Percentiles rank a stretch among this genome's conserved stretches.
Conservation (phyloP, 1,284 basidiomycete species). For the Leccinum solheimii region DNA sequence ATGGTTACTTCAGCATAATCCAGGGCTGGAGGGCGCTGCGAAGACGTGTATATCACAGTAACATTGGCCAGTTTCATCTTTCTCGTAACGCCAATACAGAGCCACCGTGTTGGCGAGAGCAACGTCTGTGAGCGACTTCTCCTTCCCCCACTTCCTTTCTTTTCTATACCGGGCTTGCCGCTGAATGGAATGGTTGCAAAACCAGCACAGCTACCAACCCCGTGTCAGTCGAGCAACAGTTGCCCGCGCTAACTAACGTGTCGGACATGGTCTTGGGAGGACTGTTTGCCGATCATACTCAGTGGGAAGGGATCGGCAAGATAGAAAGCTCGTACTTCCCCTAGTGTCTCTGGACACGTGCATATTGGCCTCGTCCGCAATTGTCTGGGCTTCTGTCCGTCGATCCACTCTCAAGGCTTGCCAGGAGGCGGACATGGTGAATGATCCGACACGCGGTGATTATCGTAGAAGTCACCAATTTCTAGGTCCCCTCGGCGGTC, state of each 20-base stretch:
- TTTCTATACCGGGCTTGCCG: neutral
- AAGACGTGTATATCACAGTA: neutral
- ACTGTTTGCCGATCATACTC: conserved; percentile 64
- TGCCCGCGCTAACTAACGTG: conserved; percentile 72
- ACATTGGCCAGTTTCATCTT: neutral
- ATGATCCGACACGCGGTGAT: conserved; percentile 20
- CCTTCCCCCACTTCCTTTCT: neutral
- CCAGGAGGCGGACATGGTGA: conserved; percentile 78
- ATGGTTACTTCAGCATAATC: neutral
- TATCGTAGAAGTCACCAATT: conserved; percentile 31
- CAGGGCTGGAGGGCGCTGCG: neutral
- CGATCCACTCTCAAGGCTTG: conserved; percentile 81
- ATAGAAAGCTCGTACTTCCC: too few relatives aligned
- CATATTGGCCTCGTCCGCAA: neutral
- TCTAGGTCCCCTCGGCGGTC: conserved; percentile 48
- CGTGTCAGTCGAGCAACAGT: conserved; percentile 76
- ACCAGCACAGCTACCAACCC: conserved; percentile 70
- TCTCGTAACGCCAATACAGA: conserved; percentile 75
- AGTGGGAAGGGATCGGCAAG: neutral
- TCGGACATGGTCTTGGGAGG: conserved; percentile 70
- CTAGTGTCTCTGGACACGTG: neutral
- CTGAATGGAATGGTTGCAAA: neutral
- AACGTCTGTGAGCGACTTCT: conserved; percentile 56
- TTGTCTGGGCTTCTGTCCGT: neutral
- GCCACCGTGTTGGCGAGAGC: conserved; percentile 66